A percentile compares a stretch with the other conserved stretches of the same genome.
These are phyloP conservation scores for Oryza meridionalis DNA, from an alignment of 176 grass and related monocot species.

Conservation along the genomic window DNA sequence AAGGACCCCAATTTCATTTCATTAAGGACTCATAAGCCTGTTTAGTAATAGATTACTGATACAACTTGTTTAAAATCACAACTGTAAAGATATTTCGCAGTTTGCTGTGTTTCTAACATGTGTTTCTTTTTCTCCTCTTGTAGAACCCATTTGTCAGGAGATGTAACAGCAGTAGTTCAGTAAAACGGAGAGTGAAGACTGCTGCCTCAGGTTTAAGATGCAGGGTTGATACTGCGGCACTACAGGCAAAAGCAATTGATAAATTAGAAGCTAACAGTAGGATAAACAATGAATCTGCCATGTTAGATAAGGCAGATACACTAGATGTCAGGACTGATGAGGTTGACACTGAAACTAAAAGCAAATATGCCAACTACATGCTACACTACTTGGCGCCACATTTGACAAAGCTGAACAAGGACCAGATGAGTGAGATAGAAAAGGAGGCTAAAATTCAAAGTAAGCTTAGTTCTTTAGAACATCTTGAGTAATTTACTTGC, in stretches of 20 bases:
- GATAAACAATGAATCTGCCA: background rate
- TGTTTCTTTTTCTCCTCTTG: background rate
- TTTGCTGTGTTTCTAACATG: conserved; percentile 2
- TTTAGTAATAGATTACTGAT: background rate
- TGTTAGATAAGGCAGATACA: conserved; percentile 6
- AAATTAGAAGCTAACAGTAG: background rate
- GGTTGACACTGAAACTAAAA: conserved; percentile 37
- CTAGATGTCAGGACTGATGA: conserved; percentile 12
- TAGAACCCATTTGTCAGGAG: conserved; percentile 26
- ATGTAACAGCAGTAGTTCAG: conserved; percentile 5
- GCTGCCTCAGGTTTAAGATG: background rate
- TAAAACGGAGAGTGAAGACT: conserved; percentile 5
- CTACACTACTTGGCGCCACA: conserved; percentile 64
- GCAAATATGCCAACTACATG: conserved; percentile 51
- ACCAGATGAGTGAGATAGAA: conserved; percentile 64
- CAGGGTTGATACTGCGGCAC: background rate
- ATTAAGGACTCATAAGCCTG: background rate
- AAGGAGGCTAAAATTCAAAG: conserved; percentile 59
- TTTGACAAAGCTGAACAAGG: conserved; percentile 52
- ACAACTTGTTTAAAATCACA: conserved; percentile 10
- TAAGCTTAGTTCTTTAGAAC: conserved; percentile 32
- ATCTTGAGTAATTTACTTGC: conserved; percentile 5
- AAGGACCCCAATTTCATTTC: background rate
- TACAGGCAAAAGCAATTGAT: background rate
- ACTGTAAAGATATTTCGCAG: background rate